These are phyloP conservation scores for Suillus hirtellus DNA, from an alignment of 768 basidiomycete genomes.

Conservation along the genomic window DNA sequence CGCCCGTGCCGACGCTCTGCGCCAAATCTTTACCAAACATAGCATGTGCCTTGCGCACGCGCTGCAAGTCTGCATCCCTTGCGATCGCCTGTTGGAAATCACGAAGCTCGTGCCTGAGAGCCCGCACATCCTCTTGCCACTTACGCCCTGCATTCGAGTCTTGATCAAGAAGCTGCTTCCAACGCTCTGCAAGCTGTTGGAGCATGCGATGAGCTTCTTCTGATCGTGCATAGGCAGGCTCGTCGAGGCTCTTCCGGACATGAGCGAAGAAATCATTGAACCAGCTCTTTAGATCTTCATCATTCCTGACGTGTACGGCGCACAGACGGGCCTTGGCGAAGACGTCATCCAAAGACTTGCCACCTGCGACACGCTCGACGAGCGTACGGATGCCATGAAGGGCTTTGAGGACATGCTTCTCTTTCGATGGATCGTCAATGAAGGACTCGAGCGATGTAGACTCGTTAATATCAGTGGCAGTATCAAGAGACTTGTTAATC, in stretches of 20 bases:
- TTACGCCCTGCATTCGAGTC: slow-evolving; percentile 43
- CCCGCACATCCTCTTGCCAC: slow-evolving; percentile 53
- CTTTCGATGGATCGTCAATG: slow-evolving; percentile 61
- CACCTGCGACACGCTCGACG: slow-evolving; percentile 54
- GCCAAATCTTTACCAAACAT: slow-evolving; percentile 52
- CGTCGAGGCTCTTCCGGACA: slow-evolving; percentile 46
- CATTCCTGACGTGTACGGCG: slow-evolving; percentile 50
- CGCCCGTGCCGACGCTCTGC: slow-evolving; percentile 39
- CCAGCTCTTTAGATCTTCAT: slow-evolving; percentile 54
- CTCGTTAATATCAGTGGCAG: slow-evolving; percentile 44
- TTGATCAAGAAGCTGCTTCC: slow-evolving; percentile 49
- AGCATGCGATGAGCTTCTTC: slow-evolving; percentile 44
- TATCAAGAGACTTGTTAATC: slow-evolving; percentile 51
- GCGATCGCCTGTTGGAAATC: slow-evolving; percentile 47
- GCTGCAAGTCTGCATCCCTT: slow-evolving; percentile 50
- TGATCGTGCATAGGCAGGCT: slow-evolving; percentile 52
- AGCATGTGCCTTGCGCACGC: slow-evolving; percentile 47
- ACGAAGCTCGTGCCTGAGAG: slow-evolving; percentile 44
- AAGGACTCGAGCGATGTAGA: slow-evolving; percentile 52
- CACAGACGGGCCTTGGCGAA: slow-evolving; percentile 42
- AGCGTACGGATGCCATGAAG: slow-evolving; percentile 40
- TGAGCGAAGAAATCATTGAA: slow-evolving; percentile 54
- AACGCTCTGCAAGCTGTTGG: slow-evolving; percentile 48
- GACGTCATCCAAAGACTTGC: slow-evolving; percentile 51
- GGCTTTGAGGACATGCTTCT: slow-evolving; percentile 59